phyloP scores from a whole-genome alignment of 176 grass and related monocot genomes.

The Ananas comosus region DNA sequence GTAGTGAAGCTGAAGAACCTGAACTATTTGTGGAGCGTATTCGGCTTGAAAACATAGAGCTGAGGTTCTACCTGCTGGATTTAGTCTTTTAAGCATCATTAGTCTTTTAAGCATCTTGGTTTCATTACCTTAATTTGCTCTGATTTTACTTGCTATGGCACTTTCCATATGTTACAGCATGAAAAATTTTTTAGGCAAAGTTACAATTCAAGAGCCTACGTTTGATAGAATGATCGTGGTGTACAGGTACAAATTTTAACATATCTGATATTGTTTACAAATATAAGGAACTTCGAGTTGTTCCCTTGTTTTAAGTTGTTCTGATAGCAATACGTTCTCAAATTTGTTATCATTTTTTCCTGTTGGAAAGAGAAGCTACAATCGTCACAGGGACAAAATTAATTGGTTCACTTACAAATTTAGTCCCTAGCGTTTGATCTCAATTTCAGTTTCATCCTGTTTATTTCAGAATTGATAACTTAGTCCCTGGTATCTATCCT shows the following conservation, averaged over 20 bases:
- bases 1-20: conserved; percentile 31
- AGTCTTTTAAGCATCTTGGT: conserved; percentile 6
- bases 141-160: not conserved
- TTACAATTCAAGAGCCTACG: conserved; percentile 91
- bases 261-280: no score
- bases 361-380: no score
- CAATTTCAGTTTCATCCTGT: no score
- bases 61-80: conserved; percentile 39
- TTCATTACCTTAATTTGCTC: conserved; percentile 7
- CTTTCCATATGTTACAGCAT: conserved; percentile 31
- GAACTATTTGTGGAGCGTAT: conserved; percentile 68
- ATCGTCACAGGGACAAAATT: no score
- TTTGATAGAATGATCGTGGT: conserved; percentile 96
- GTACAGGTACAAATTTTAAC: conserved; percentile 41
- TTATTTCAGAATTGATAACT: not conserved
- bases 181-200: conserved; percentile 46
- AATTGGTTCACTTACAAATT: no score
- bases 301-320: no score
- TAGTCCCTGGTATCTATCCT: not conserved
- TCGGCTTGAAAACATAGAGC: conserved; percentile 78
- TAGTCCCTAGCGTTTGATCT: no score
- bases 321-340: no score
- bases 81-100: conserved; percentile 2
- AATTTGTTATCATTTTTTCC: no score
- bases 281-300: not conserved